Conservation (phyloP, 2,329 filamentous ascomycete species). For the Cladosporium halotolerans region DNA sequence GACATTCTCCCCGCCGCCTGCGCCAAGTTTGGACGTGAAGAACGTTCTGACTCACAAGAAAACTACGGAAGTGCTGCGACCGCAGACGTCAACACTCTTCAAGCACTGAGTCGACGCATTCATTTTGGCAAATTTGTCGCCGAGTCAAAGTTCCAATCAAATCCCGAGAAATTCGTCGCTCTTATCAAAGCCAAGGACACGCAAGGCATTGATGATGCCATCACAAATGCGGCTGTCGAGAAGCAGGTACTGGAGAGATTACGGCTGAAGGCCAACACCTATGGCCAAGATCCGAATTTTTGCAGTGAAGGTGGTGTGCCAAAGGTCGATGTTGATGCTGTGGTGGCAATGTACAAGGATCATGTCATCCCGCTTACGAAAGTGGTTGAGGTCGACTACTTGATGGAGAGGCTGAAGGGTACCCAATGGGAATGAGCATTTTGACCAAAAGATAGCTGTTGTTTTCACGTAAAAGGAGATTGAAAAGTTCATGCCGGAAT, state of each 20-base stretch:
- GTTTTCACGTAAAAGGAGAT: too few species aligned
- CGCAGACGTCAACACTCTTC: slow-evolving; percentile 82
- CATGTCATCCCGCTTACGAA: slow-evolving; percentile 98
- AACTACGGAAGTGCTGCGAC: slow-evolving; percentile 93
- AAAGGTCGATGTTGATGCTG: slow-evolving; percentile 90
- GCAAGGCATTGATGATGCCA: slow-evolving; percentile 76
- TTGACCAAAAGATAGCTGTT: too few species aligned
- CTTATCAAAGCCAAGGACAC: slow-evolving; percentile 78
- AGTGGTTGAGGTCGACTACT: slow-evolving; percentile 93
- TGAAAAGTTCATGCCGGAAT: too few species aligned
- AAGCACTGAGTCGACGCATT: slow-evolving; percentile 82
- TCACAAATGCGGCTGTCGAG: slow-evolving; percentile 85
- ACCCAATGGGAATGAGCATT: slow-evolving; percentile 41
- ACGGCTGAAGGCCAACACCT: slow-evolving; percentile 82
- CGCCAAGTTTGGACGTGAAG: slow-evolving; percentile 65
- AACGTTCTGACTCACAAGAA: slow-evolving; percentile 72
- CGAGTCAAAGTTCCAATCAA: slow-evolving; percentile 85
- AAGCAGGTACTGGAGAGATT: slow-evolving; percentile 83
- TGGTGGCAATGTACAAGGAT: slow-evolving; percentile 82
- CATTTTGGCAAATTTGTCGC: slow-evolving; percentile 99
- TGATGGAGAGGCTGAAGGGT: slow-evolving; percentile 79
- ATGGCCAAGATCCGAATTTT: slow-evolving; percentile 77
- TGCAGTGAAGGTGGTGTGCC: slow-evolving; percentile 38
- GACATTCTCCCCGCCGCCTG: slow-evolving; percentile 80
- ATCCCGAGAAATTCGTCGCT: slow-evolving; percentile 71